Conservation (phyloP, 805 yeast species). For the Wickerhamiella azyma region DNA sequence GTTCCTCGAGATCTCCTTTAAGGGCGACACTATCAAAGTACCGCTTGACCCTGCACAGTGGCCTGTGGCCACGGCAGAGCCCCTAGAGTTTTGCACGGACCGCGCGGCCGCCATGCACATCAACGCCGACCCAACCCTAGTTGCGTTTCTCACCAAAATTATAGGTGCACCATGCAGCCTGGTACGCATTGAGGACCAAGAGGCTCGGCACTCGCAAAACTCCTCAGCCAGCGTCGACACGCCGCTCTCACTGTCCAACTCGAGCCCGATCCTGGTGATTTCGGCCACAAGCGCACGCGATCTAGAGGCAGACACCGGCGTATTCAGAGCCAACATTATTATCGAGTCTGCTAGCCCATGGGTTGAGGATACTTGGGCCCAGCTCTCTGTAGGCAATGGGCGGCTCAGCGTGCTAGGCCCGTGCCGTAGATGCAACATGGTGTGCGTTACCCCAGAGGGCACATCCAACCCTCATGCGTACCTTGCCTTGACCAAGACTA, state of each 20-base stretch:
- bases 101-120: conserved; percentile 3
- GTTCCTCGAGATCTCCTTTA: conserved; percentile 4
- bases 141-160: conserved; percentile 22
- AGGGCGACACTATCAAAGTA: background rate
- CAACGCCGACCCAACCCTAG: conserved; percentile 16
- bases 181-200: conserved; percentile 17
- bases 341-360: conserved; percentile 23
- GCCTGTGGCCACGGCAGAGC: background rate
- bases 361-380: conserved; percentile 30
- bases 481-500: conserved; percentile 23
- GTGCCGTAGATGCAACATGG: conserved; percentile 35
- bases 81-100: background rate
- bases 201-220: conserved; percentile 4
- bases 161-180: conserved; percentile 28
- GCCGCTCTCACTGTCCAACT: conserved; percentile 21
- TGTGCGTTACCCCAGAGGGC: conserved; percentile 30
- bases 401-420: conserved; percentile 17
- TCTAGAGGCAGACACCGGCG: conserved; percentile 13
- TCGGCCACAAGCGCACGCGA: conserved; percentile 23
- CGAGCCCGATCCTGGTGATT: conserved; percentile 30
- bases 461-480: conserved; percentile 25
- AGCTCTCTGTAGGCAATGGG: conserved; percentile 13
- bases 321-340: conserved; percentile 31
- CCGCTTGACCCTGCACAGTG: conserved; percentile 10
- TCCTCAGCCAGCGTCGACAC: conserved; percentile 4